Conservation (phyloP, 345 rosid genomes). For the Durio zibethinus region DNA sequence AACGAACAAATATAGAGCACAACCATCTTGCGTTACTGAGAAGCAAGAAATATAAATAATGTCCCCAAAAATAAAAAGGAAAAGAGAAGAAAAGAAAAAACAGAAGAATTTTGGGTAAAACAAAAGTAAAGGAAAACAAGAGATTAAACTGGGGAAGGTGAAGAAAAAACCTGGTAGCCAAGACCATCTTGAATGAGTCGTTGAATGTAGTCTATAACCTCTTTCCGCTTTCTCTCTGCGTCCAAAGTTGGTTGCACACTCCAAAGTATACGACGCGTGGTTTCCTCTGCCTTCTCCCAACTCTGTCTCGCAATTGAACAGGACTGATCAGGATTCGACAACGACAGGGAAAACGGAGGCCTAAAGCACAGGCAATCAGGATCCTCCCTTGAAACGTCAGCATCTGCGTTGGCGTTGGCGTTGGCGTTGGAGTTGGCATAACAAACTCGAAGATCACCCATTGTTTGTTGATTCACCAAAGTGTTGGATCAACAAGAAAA, state of each 20-base stretch:
- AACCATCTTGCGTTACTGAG: too few species aligned
- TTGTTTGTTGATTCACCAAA: not conserved
- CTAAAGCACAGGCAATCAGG: not conserved
- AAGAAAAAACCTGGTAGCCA: conserved; percentile 22
- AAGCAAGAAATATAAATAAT: too few species aligned
- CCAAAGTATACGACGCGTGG: conserved; percentile 15
- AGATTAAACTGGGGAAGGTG: too few species aligned
- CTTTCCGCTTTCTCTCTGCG: conserved; percentile 18
- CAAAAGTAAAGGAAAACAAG: not conserved
- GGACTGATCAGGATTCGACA: conserved; percentile 12
- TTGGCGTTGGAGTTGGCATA: conserved; percentile 2
- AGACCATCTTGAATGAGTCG: conserved; percentile 22
- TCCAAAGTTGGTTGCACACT: conserved; percentile 28
- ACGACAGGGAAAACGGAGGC: not conserved
- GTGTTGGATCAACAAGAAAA: not conserved
- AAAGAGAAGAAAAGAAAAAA: not conserved
- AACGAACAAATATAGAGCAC: too few species aligned
- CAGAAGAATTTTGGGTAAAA: not conserved
- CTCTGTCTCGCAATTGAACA: conserved; percentile 13
- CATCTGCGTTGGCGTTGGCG: conserved; percentile 3
- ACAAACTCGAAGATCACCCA: conserved; percentile 19
- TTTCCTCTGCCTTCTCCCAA: conserved; percentile 27
- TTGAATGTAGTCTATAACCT: conserved; percentile 24
- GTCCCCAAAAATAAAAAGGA: not conserved
- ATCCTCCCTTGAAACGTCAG: not conserved